These are phyloP conservation scores for Trifolium dubium DNA, from an alignment of 306 rosid species.

Conservation along the genomic window DNA sequence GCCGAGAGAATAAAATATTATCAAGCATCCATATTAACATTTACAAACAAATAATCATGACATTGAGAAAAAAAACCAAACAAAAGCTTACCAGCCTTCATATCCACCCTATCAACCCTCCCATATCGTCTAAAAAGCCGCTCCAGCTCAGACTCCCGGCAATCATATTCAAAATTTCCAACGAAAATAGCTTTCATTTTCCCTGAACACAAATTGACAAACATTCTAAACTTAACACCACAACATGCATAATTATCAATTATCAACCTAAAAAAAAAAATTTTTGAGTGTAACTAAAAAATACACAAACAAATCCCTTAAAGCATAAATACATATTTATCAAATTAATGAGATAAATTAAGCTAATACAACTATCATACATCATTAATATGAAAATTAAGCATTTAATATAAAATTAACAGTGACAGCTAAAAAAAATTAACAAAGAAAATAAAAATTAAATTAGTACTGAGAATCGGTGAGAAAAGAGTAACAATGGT, in stretches of 20 bases:
- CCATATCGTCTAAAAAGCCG: slow-evolving; percentile 92
- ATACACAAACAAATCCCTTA: background rate
- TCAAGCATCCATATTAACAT: slow-evolving; percentile 10
- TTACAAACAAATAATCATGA: slow-evolving; percentile 3
- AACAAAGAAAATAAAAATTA: background rate
- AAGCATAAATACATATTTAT: background rate
- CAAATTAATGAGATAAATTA: background rate
- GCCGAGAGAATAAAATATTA: background rate
- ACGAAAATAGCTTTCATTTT: slow-evolving; percentile 92
- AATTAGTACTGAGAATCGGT: background rate
- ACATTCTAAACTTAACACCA: slow-evolving; percentile 14
- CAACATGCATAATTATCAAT: background rate
- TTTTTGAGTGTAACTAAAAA: background rate
- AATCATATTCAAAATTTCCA: slow-evolving; percentile 92
- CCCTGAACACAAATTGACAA: slow-evolving; percentile 49
- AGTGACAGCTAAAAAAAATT: background rate
- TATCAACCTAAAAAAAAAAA: background rate
- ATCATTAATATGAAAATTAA: slow-evolving; percentile 5
- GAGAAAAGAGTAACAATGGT: background rate
- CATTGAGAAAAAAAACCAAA: slow-evolving; percentile 27
- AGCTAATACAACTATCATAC: background rate
- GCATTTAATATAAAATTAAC: slow-evolving; percentile 16
- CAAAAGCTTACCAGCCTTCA: slow-evolving; percentile 89
- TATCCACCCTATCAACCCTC: slow-evolving; percentile 97
- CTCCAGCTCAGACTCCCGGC: slow-evolving; percentile 92